phyloP scores from a whole-genome alignment of 495 filamentous ascomycete genomes.

The Hypoxylon fuscum region DNA sequence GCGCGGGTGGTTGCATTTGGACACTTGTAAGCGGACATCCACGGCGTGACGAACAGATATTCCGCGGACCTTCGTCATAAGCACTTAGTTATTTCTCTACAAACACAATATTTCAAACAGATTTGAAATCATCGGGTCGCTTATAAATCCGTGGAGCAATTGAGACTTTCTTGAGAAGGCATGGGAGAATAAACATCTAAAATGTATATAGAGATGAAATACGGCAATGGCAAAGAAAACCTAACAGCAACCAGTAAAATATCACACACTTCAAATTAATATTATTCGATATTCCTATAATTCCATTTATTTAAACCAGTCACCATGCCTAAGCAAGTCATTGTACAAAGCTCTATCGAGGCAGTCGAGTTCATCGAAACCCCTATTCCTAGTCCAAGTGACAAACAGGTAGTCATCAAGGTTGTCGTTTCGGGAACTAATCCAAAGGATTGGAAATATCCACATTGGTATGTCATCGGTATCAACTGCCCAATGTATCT shows the following conservation, averaged over 20 bases:
- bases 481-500: background rate
- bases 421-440: slow-evolving; percentile 38
- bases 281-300: background rate
- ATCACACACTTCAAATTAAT: background rate
- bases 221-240: background rate
- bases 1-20: too few species aligned
- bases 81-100: background rate
- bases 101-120: background rate
- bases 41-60: background rate
- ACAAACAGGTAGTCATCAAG: slow-evolving; percentile 56
- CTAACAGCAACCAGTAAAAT: background rate
- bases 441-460: slow-evolving; percentile 47
- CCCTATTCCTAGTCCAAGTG: slow-evolving; percentile 17
- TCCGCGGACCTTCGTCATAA: background rate
- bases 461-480: background rate
- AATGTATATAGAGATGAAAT: background rate
- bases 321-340: slow-evolving; percentile 30
- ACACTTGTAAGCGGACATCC: background rate
- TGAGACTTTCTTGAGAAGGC: background rate
- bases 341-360: slow-evolving; percentile 19
- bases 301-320: background rate
- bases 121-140: too few species aligned
- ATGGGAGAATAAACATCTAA: too few species aligned
- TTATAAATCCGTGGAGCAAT: background rate
- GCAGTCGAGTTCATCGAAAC: slow-evolving; percentile 12